Conservation (phyloP, 78 protist genomes). For the Speleostelium caveatum region DNA sequence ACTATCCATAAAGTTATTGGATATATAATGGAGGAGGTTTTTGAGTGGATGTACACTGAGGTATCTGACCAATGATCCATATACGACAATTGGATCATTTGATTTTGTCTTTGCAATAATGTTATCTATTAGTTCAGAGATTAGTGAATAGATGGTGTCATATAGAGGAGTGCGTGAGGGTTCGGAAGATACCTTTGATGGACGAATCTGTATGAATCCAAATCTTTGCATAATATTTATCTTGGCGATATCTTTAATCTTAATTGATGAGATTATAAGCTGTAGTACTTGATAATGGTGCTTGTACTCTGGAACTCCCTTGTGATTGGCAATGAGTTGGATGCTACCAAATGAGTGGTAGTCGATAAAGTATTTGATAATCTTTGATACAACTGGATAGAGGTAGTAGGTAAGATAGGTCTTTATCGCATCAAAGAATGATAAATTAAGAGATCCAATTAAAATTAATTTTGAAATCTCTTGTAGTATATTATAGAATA, state of each 20-base stretch:
- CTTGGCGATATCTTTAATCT: not conserved
- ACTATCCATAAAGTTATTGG: no score
- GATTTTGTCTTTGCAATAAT: not conserved
- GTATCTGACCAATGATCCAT: not conserved
- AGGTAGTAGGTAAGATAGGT: conserved; percentile 17
- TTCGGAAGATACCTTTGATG: not conserved
- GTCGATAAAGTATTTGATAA: conserved; percentile 27
- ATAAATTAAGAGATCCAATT: conserved; percentile 2
- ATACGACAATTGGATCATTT: not conserved
- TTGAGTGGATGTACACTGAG: not conserved
- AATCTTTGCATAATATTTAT: not conserved
- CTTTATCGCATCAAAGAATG: conserved; percentile 60
- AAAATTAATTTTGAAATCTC: conserved; percentile 10
- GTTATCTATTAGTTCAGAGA: not conserved
- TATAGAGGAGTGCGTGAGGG: not conserved
- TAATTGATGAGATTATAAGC: not conserved
- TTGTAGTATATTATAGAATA: conserved; percentile 16
- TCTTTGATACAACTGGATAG: conserved; percentile 22
- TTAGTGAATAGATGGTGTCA: not conserved
- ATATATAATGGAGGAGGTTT: no score
- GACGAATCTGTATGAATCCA: not conserved
- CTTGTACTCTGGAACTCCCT: not conserved
- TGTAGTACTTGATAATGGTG: conserved; percentile 1
- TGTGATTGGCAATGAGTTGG: not conserved
- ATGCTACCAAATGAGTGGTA: conserved; percentile 6